phyloP scores from a whole-genome alignment of 176 grass and related monocot species.

The Carex scoparia region DNA sequence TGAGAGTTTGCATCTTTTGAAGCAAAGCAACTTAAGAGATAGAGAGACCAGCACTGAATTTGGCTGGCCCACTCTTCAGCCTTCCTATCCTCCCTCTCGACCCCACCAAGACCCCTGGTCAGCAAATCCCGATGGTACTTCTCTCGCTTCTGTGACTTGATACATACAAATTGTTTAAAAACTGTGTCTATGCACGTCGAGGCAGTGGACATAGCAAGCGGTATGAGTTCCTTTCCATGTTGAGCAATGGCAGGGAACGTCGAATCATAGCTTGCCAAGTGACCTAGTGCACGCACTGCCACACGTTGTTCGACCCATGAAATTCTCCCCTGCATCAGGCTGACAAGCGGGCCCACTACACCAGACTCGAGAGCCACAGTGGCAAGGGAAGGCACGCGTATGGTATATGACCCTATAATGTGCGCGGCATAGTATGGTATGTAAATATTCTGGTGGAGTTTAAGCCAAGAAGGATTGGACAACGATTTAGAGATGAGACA shows the following conservation, averaged over 20 bases:
- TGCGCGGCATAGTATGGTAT: constrained; percentile 89
- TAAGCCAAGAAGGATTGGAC: constrained; percentile 42
- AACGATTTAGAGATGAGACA: constrained; percentile 57
- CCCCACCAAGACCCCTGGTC: constrained; percentile 35
- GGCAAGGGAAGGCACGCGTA: constrained; percentile 53
- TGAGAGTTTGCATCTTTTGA: constrained; percentile 53
- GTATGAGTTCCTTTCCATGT: constrained; percentile 49
- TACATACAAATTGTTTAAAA: constrained; percentile 37
- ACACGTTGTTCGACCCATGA: constrained; percentile 90
- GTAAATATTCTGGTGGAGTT: constrained; percentile 43
- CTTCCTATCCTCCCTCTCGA: constrained; percentile 59
- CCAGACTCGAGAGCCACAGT: constrained; percentile 54
- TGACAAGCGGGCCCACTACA: constrained; percentile 42
- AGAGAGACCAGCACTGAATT: constrained; percentile 97
- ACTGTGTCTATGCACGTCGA: constrained; percentile 56
- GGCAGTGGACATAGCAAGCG: constrained; percentile 43
- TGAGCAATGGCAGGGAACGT: constrained; percentile 58
- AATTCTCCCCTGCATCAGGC: constrained; percentile 54
- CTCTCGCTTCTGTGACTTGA: constrained; percentile 32
- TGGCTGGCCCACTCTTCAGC: constrained; percentile 98
- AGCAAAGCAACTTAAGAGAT: constrained; percentile 81
- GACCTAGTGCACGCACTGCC: constrained; percentile 66
- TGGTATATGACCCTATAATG: constrained; percentile 79
- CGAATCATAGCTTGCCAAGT: constrained; percentile 81
- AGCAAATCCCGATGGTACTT: constrained; percentile 77